A percentile compares a stretch with the other conserved stretches of the same genome.
phyloP scores from a whole-genome alignment of 257 asterid species.

The Osmanthus fragrans region DNA sequence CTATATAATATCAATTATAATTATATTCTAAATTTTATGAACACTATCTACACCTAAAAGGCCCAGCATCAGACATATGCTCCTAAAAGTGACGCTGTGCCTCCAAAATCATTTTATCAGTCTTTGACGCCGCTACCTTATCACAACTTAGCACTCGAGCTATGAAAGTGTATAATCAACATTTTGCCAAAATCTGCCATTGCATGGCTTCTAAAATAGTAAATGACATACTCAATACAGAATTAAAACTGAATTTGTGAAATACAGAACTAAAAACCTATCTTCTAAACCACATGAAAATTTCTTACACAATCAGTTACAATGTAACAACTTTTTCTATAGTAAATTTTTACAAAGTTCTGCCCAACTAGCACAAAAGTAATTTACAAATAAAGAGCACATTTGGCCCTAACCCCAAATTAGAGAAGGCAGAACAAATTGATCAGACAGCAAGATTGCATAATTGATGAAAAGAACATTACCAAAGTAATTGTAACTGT shows the following conservation, averaged over 20 bases:
- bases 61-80: background rate
- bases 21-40: background rate
- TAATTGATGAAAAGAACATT: slow-evolving; percentile 16
- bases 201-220: background rate
- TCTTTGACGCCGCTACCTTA: background rate
- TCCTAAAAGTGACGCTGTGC: background rate
- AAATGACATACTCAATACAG: background rate
- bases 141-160: background rate
- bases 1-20: background rate
- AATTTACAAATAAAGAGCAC: background rate
- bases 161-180: background rate
- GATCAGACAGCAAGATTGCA: background rate
- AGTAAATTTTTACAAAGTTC: background rate
- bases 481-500: slow-evolving; percentile 88
- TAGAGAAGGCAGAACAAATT: background rate
- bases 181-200: background rate
- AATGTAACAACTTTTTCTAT: no score
- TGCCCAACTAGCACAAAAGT: background rate
- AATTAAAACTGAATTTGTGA: no score
- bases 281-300: background rate
- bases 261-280: no score
- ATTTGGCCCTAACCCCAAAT: background rate
- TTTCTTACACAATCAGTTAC: background rate
- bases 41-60: background rate
- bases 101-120: background rate